Percentiles rank a stretch among this genome's conserved stretches.
phyloP scores from a whole-genome alignment of 2,329 filamentous ascomycete species.

The Fusarium sp. region DNA sequence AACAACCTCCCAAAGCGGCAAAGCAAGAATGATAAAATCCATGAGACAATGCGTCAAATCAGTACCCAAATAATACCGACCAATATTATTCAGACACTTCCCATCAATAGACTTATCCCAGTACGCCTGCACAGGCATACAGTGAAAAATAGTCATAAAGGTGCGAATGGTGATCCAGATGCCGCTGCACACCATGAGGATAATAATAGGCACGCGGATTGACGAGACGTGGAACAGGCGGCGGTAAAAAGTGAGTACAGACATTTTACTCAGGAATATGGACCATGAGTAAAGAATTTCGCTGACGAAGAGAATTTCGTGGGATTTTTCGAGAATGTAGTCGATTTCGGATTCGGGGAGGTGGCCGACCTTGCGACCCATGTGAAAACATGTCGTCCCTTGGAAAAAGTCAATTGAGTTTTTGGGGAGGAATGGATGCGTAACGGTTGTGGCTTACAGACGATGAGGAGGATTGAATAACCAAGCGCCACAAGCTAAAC shows the following conservation, averaged over 20 bases:
- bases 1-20: slow-evolving; percentile 23
- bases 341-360: slow-evolving; percentile 13
- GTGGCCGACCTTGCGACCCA: slow-evolving; percentile 28
- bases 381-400: slow-evolving; percentile 26
- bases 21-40: slow-evolving; percentile 27
- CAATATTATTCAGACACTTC: slow-evolving; percentile 17
- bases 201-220: slow-evolving; percentile 45
- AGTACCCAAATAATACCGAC: slow-evolving; percentile 20
- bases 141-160: slow-evolving; percentile 34
- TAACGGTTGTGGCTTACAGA: slow-evolving; percentile 20
- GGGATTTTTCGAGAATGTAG: slow-evolving; percentile 26
- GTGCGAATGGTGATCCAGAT: slow-evolving; percentile 47
- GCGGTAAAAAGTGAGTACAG: slow-evolving; percentile 47
- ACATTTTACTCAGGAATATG: slow-evolving; percentile 46
- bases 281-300: slow-evolving; percentile 43
- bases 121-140: slow-evolving; percentile 29
- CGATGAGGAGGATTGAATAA: slow-evolving; percentile 25
- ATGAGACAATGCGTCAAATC: slow-evolving; percentile 33
- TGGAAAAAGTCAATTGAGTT: slow-evolving; percentile 1
- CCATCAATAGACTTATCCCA: slow-evolving; percentile 31
- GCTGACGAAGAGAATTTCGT: slow-evolving; percentile 26
- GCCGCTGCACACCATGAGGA: slow-evolving; percentile 37
- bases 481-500: slow-evolving; percentile 26
- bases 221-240: slow-evolving; percentile 44
- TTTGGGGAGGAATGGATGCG: neutral